These are phyloP conservation scores for Gyrodon lividus DNA, from an alignment of 768 basidiomycete species.

Conservation along the genomic window DNA sequence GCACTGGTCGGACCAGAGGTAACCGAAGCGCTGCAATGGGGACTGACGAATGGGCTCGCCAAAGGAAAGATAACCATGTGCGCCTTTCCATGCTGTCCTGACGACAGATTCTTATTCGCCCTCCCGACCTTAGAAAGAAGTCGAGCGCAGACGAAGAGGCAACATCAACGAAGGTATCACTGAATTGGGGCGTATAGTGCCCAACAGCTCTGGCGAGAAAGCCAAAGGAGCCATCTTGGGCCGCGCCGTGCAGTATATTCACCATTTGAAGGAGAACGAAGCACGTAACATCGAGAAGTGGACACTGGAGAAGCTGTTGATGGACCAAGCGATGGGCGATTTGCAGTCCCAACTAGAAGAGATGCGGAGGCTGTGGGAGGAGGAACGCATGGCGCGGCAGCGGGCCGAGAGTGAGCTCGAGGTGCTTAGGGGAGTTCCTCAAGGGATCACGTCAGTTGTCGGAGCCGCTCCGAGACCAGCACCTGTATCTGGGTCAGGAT, in stretches of 20 bases:
- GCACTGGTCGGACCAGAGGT: constrained; percentile 45
- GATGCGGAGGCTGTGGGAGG: constrained; percentile 77
- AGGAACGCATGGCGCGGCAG: constrained; percentile 61
- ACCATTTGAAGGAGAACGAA: constrained; percentile 88
- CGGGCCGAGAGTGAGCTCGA: constrained; percentile 67
- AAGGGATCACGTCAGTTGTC: constrained; percentile 1
- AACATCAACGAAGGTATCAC: constrained; percentile 98
- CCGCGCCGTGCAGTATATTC: constrained; percentile 89
- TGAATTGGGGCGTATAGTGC: constrained; percentile 84
- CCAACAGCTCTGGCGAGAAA: constrained; percentile 82
- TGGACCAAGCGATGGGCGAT: constrained; percentile 91
- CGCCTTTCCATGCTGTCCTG: constrained; percentile 22
- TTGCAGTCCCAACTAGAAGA: constrained; percentile 82
- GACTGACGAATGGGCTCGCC: constrained; percentile 75
- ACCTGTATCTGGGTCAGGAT: constrained; percentile 10
- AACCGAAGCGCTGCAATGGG: constrained; percentile 63
- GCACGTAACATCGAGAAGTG: constrained; percentile 90
- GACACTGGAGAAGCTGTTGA: constrained; percentile 88
- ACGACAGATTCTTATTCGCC: not conserved
- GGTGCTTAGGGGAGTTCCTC: constrained; percentile 42
- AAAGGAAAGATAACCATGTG: constrained; percentile 82
- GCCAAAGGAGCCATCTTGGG: constrained; percentile 88
- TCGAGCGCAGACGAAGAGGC: constrained; percentile 90
- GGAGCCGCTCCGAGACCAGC: constrained; percentile 16
- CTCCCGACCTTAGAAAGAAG: constrained; percentile 76